phyloP scores from a whole-genome alignment of 2,329 filamentous ascomycete species.

The Aspergillus sp. region DNA sequence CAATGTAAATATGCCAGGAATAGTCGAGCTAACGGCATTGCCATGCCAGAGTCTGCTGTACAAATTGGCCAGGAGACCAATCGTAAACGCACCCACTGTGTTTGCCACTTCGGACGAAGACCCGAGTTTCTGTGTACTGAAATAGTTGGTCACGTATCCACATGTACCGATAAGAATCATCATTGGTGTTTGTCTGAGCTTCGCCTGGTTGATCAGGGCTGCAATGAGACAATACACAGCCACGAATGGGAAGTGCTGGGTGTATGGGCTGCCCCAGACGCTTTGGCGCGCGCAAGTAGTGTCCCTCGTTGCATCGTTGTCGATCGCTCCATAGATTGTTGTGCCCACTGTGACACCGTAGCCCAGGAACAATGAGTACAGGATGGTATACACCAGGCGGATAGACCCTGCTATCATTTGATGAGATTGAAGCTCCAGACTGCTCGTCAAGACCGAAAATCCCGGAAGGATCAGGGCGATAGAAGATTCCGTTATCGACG shows the following conservation, averaged over 20 bases:
- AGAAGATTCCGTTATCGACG: slow-evolving; percentile 43
- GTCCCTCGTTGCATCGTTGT: slow-evolving; percentile 50
- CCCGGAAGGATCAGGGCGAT: slow-evolving; percentile 70
- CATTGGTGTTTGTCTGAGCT: slow-evolving; percentile 70
- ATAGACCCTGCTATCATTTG: slow-evolving; percentile 64
- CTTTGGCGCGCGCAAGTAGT: slow-evolving; percentile 43
- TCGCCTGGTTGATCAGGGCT: slow-evolving; percentile 75
- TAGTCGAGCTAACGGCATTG: slow-evolving; percentile 76
- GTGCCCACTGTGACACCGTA: slow-evolving; percentile 68
- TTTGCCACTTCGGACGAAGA: slow-evolving; percentile 66
- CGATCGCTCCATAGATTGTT: slow-evolving; percentile 59
- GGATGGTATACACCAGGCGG: slow-evolving; percentile 51
- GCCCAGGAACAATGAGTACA: slow-evolving; percentile 67
- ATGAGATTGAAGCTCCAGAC: slow-evolving; percentile 64
- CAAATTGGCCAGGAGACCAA: slow-evolving; percentile 73
- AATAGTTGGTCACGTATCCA: slow-evolving; percentile 53
- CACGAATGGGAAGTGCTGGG: slow-evolving; percentile 67
- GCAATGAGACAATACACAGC: slow-evolving; percentile 69
- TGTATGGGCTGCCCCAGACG: slow-evolving; percentile 44
- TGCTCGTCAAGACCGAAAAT: slow-evolving; percentile 57
- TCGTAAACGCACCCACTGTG: slow-evolving; percentile 70
- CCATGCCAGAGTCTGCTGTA: slow-evolving; percentile 71
- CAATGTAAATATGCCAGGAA: slow-evolving; percentile 77
- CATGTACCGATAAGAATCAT: slow-evolving; percentile 70
- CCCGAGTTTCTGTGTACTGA: slow-evolving; percentile 58